These are phyloP conservation scores for Diaporthe ampelina DNA, from an alignment of 2,329 filamentous ascomycete genomes.

Conservation along the genomic window DNA sequence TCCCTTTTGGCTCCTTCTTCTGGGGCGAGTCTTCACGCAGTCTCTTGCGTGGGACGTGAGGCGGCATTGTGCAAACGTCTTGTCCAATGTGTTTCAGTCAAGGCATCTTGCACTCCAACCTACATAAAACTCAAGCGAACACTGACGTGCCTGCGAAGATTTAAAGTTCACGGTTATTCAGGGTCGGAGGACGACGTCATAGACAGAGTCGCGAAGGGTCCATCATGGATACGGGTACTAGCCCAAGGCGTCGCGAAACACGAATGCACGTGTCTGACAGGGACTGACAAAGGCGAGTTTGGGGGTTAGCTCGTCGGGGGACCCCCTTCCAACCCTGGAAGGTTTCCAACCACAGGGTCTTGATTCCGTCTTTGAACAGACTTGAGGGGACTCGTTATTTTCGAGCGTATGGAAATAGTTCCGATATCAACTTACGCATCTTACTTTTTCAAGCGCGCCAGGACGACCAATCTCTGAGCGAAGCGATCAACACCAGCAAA, in stretches of 20 bases:
- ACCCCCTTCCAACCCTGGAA: background rate
- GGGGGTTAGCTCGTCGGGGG: background rate
- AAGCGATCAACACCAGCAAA: too few relatives aligned
- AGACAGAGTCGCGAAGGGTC: conserved; percentile 13
- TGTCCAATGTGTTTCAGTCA: background rate
- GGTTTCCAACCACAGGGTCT: background rate
- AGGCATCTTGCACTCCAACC: background rate
- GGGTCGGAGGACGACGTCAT: conserved; percentile 8
- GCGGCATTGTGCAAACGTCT: conserved; percentile 69
- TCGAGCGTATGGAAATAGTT: background rate
- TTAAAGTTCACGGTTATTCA: background rate
- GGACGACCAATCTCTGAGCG: too few relatives aligned
- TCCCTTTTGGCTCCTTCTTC: conserved; percentile 47
- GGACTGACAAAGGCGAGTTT: background rate
- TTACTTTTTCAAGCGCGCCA: too few relatives aligned
- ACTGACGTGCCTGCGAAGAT: too few relatives aligned
- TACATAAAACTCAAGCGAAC: background rate
- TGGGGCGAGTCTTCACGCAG: conserved; percentile 61
- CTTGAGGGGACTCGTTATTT: background rate
- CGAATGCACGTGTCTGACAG: conserved; percentile 22
- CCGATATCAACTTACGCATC: too few relatives aligned
- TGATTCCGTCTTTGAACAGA: background rate
- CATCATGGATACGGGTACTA: background rate
- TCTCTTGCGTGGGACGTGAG: conserved; percentile 77
- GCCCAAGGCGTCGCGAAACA: conserved; percentile 18